Evolutionary conservation across 441 rosid genomes (phyloP), one percentile per base, ranked within the genome.

Genomic region (Erodium chrysanthum): DNA sequence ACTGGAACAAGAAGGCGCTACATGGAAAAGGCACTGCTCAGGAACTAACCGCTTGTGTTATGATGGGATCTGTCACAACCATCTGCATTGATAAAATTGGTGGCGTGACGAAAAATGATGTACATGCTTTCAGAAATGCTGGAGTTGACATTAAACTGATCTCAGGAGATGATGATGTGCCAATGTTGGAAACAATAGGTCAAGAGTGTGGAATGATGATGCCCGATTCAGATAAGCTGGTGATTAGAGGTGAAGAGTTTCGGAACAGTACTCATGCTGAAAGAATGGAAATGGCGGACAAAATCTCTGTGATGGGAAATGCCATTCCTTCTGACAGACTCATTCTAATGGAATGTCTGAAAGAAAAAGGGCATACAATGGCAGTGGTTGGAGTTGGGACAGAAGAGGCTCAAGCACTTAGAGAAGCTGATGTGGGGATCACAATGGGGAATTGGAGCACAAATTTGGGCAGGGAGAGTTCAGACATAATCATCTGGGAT

Each of bases 341-440:
- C 6, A 54, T 8, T 3, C 18, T 70, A 29, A 64, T 80, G 2
- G 11, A 40, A 12, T 25, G 42, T 0, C 5, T 66, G 61, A 58
- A 77, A 68, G 10, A 44, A 23, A 48, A 40, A 7, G 81, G 70
- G 6, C 42, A 68, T 1, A 48, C 63, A 0, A 73, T 80, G 33
- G 83, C 79, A 17, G 66, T 77, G 62, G 22, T 48, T 35, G 77
- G 77, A 2, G 79, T 31, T 31, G 83, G n/a, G 22, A 63, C 44
- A 59, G 33, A 10, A 1, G 81, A 80, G 25, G 11, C 54, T 63
- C 68, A 60, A 17, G 72, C 65, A 17, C 62, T 80, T 7, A 68
- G 68, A 66, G 66, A 70, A 67, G 83, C 81, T 0, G 75, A 80
- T 59, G 22, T 77, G 21, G 77, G 75, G 23, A 70, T 80, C 18